Evolutionary conservation across 116 monocot species (phyloP).

Genomic region (Zostera marina): DNA sequence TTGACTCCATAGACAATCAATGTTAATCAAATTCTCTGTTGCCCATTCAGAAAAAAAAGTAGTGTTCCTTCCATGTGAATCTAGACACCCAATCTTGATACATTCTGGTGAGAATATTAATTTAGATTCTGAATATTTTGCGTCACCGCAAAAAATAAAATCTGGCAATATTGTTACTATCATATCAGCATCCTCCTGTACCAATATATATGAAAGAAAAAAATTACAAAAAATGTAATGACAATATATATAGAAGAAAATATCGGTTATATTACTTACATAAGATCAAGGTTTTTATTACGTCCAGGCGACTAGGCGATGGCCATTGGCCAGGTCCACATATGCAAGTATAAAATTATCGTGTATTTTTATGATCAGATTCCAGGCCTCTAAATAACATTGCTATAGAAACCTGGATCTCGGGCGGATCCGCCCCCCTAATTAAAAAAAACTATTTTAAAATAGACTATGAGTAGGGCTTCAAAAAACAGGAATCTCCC

Average conservation of each 20-base stretch:
- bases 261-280: too few relatives aligned
- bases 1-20: conserved; percentile 26
- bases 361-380: too few relatives aligned
- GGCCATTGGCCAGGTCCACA: neutral
- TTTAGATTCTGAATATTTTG: conserved; percentile 17
- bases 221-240: neutral
- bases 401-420: too few relatives aligned
- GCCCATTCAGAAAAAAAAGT: conserved; percentile 17
- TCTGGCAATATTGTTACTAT: conserved; percentile 21
- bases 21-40: conserved; percentile 20
- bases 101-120: conserved; percentile 15
- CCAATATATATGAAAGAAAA: conserved; percentile 1
- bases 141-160: conserved; percentile 16
- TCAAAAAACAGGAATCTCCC: too few relatives aligned
- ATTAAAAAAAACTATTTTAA: too few relatives aligned
- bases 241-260: too few relatives aligned
- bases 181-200: conserved; percentile 19
- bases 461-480: too few relatives aligned
- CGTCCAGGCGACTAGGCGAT: neutral
- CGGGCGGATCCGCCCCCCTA: too few relatives aligned
- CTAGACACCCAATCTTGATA: conserved; percentile 23
- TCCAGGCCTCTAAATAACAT: too few relatives aligned
- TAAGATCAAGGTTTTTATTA: neutral
- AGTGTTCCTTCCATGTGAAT: conserved; percentile 10
- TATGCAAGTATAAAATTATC: too few relatives aligned